Evolutionary conservation across 2,329 filamentous ascomycete species (phyloP).

Genomic region (Sporothrix luriei): DNA sequence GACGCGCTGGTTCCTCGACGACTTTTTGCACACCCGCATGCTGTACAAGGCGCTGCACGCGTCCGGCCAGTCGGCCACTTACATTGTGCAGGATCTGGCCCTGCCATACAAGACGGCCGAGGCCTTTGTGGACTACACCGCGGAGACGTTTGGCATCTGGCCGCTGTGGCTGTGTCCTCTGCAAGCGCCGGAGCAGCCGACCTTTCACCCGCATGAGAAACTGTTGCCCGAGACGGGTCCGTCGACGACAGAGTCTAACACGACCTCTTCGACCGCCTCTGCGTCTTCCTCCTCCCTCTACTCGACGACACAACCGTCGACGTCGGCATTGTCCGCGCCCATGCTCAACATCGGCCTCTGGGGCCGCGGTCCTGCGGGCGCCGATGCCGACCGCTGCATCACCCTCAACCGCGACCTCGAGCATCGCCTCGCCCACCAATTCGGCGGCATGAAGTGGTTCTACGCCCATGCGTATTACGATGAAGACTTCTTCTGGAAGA

Average conservation of each 20-base stretch:
- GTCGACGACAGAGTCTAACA: neutral
- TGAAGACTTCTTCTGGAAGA: constrained; percentile 68
- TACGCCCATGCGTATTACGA: constrained; percentile 85
- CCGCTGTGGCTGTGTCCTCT: constrained; percentile 63
- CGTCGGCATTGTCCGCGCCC: neutral
- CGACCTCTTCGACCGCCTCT: neutral
- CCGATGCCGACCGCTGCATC: constrained; percentile 59
- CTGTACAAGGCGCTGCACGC: constrained; percentile 72
- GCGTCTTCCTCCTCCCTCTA: neutral
- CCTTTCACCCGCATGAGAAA: constrained; percentile 57
- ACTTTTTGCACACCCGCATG: constrained; percentile 74
- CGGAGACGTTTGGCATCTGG: constrained; percentile 57
- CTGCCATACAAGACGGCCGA: constrained; percentile 57
- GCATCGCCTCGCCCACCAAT: constrained; percentile 60
- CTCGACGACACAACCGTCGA: neutral
- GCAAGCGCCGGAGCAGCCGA: constrained; percentile 51
- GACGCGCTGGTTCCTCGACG: constrained; percentile 69
- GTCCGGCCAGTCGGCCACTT: constrained; percentile 64
- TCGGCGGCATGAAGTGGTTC: constrained; percentile 82
- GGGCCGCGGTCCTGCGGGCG: constrained; percentile 67
- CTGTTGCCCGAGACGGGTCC: neutral
- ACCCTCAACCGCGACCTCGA: constrained; percentile 71
- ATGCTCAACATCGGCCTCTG: constrained; percentile 73
- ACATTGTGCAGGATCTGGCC: constrained; percentile 69
- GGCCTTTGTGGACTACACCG: constrained; percentile 59